Base-by-base conservation (phyloP, 2,329 filamentous ascomycete genomes). In the Cladosporium sp. region DNA sequence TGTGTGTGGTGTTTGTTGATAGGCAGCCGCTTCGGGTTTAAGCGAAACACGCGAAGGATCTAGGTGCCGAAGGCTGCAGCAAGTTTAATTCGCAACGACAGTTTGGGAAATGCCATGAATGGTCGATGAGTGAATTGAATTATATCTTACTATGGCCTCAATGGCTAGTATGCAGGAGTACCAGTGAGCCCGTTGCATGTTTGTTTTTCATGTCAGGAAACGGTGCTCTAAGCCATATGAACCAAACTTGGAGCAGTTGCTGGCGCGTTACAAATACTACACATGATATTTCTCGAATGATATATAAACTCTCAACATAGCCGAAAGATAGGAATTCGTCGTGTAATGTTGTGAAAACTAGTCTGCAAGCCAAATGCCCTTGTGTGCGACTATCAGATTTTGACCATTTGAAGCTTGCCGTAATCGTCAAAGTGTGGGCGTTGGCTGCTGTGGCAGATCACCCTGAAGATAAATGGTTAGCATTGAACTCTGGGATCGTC, bases 41-140 rank as follows among this genome's bases (percentile, higher is more conserved):
- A n/a, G 51, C 51, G 51, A 44, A 44, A 44, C 38, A n/a, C 21
- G 32, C 52, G 52, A 55, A 55, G 52, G 52, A 55, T 55, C n/a
- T 55, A 54, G 51, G 51, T 30, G 51, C 51, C 51, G 51, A 54
- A 30, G 28, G 51, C 26, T 54, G 28, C 14, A 54, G 51, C 51
- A 30, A 28, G 49, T 52, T 28, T 28, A 52, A 28, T 52, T 52
- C 47, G 47, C n/a, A 51, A 51, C 24, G 10, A n/a, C 7, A 21
- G 24, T 24, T 12, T 8, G 41, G 41, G 18, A 47, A 3, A 44
- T n/a, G 18, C 18, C 5, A n/a, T 44, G 18, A 14, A 10, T n/a
- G 6, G n/a, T 32, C 3, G 41, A 2, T 47, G 41, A 8, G n/a
- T 47, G 41, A n/a, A 47, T 47, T n/a, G 7, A 7, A 44, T 18